Conservation (phyloP, 352 stramenopile species). For the Phytopythium ostracodes region DNA sequence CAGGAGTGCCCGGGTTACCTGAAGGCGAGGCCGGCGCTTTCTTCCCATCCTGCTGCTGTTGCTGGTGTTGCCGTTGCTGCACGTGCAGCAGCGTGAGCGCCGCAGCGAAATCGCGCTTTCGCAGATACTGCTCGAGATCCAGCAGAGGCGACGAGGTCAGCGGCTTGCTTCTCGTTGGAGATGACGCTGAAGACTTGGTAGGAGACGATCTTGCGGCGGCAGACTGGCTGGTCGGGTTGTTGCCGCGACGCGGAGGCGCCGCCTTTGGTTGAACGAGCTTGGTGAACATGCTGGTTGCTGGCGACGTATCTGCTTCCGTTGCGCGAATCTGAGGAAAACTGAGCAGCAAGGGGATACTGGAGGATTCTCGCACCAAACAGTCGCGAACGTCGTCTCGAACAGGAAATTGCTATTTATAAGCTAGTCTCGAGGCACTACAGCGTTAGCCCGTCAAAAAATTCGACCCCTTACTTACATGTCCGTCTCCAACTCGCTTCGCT, state of each 20-base stretch:
- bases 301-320: background rate
- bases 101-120: constrained; percentile 37
- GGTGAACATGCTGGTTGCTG: constrained; percentile 2
- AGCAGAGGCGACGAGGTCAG: background rate
- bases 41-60: constrained; percentile 18
- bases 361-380: background rate
- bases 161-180: background rate
- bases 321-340: background rate
- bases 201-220: background rate
- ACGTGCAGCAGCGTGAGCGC: constrained; percentile 37
- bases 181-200: background rate
- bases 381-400: background rate
- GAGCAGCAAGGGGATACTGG: background rate
- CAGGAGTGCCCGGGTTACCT: background rate
- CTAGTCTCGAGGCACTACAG: background rate
- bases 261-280: constrained; percentile 1
- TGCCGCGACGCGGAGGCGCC: background rate
- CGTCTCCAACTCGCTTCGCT: background rate
- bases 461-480: background rate
- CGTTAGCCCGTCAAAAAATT: background rate
- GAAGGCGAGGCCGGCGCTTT: background rate
- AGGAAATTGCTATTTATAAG: background rate
- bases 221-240: background rate
- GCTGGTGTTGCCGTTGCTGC: constrained; percentile 9
- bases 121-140: constrained; percentile 42